Evolutionary conservation across 2,329 filamentous ascomycete genomes (phyloP).

Genomic region (Arthrobotrys sphaeroides): DNA sequence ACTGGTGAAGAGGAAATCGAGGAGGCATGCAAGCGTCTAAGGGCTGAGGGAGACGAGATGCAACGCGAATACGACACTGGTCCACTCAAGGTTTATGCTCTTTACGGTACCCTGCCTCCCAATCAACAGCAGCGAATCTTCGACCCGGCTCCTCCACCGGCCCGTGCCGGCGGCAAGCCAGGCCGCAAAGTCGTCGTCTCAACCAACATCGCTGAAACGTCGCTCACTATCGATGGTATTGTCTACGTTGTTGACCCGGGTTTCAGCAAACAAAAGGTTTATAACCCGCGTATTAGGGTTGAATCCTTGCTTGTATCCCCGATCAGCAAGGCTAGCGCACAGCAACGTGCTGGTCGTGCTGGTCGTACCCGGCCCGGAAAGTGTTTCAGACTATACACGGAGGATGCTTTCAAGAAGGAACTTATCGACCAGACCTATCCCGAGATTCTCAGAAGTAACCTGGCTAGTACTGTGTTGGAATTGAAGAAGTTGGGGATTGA

Average conservation of each 20-base stretch:
- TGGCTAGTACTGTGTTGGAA: slow-evolving; percentile 93
- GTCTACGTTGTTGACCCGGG: slow-evolving; percentile 99
- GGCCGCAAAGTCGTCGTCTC: slow-evolving; percentile 95
- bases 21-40: slow-evolving; percentile 91
- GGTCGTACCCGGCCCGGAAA: slow-evolving; percentile 98
- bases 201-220: slow-evolving; percentile 98
- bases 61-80: slow-evolving; percentile 89
- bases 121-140: slow-evolving; percentile 96
- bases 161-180: slow-evolving; percentile 78
- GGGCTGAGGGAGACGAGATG: slow-evolving; percentile 89
- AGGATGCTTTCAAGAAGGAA: slow-evolving; percentile 95
- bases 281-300: slow-evolving; percentile 94
- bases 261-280: slow-evolving; percentile 99
- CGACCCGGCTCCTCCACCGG: slow-evolving; percentile 80
- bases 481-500: slow-evolving; percentile 96
- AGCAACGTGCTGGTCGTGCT: slow-evolving; percentile 97
- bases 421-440: slow-evolving; percentile 97
- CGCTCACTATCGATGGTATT: slow-evolving; percentile 96
- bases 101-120: slow-evolving; percentile 92
- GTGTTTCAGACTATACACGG: slow-evolving; percentile 96
- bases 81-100: slow-evolving; percentile 86
- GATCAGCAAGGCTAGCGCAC: slow-evolving; percentile 96
- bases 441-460: slow-evolving; percentile 91
- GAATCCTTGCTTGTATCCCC: slow-evolving; percentile 97
- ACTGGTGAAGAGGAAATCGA: slow-evolving; percentile 99